These are phyloP conservation scores for Fraxinus sp. DNA, from an alignment of 305 asterid species.

Conservation along the genomic window DNA sequence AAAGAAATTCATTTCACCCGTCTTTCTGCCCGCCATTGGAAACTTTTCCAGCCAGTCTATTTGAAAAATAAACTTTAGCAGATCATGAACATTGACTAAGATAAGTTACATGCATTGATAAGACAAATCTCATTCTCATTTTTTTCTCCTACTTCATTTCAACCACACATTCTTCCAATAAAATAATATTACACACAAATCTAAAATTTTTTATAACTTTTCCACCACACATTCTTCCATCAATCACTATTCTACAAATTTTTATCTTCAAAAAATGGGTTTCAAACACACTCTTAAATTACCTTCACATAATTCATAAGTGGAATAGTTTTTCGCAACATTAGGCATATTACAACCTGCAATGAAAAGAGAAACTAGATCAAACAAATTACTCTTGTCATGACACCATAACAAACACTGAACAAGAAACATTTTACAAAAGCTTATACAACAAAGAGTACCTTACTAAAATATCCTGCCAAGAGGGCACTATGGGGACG, in stretches of 20 bases:
- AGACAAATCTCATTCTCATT: background rate
- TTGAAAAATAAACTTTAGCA: background rate
- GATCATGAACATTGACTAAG: background rate
- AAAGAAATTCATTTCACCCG: background rate
- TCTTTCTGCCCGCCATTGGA: slow-evolving; percentile 13
- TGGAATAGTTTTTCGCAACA: slow-evolving; percentile 79
- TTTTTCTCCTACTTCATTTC: too few species aligned
- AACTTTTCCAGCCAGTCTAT: background rate
- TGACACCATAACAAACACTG: slow-evolving; percentile 8
- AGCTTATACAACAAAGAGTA: slow-evolving; percentile 26
- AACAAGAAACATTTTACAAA: background rate
- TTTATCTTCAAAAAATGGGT: too few species aligned
- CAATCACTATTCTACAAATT: too few species aligned
- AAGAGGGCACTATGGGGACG: slow-evolving; percentile 81
- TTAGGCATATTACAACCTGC: slow-evolving; percentile 93
- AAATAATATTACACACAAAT: too few species aligned
- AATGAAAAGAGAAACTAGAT: slow-evolving; percentile 30
- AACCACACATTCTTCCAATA: too few species aligned
- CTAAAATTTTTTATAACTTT: too few species aligned
- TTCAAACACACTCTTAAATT: background rate
- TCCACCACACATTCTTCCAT: too few species aligned
- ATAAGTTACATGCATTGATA: background rate
- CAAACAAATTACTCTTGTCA: slow-evolving; percentile 25
- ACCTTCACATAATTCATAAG: slow-evolving; percentile 98
- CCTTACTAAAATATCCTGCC: slow-evolving; percentile 99